Evolutionary conservation across 108 stramenopile genomes (phyloP), one percentile per base, ranked within the genome.

Genomic region (Pseudonitzschia pungens): DNA sequence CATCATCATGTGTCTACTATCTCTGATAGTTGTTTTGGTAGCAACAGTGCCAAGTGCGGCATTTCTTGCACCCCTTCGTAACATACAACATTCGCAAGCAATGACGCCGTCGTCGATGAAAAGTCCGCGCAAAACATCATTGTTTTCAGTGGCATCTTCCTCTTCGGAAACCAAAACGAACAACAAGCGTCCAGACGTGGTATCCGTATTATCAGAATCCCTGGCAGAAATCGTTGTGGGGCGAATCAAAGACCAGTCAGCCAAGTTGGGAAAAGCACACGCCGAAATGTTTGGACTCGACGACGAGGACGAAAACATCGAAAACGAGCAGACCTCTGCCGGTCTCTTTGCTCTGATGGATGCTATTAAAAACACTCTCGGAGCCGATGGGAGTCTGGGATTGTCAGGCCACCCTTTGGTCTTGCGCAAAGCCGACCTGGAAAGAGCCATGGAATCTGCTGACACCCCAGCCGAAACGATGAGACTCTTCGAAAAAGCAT

Each of bases 341-440:
- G 78, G 77, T 0, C 74, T 88, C n/a, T 89, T 84, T 73, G 78
- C 85, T n/a, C 68, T 92, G 24, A 86, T 89, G 80, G 57, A 76
- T 68, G 86, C 84, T 14, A 87, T 92, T 44, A 68, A 73, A 22
- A 68, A 65, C 12, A 24, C 42, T 0, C 41, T 77, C 42, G 33
- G 36, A 62, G n/a, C 9, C n/a, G 36, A 0, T 16, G 60, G 0
- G 3, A 55, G 79, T 14, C 48, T 89, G 4, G 87, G 88, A 41
- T 62, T 89, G 36, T 73, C 73, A 33, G 90, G 90, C 24, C 55
- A 72, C 9, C 91, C 91, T n/a, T 87, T 89, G 55, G 79, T 86
- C 27, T 71, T 92, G 58, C 76, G 85, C 54, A 68, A 52, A 24
- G 69, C 66, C 15, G 68, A 84, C n/a, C 70, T 87, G 29, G 15